Base-by-base conservation (phyloP, 2,329 filamentous ascomycete species). In the Coleophoma cylindrospora region DNA sequence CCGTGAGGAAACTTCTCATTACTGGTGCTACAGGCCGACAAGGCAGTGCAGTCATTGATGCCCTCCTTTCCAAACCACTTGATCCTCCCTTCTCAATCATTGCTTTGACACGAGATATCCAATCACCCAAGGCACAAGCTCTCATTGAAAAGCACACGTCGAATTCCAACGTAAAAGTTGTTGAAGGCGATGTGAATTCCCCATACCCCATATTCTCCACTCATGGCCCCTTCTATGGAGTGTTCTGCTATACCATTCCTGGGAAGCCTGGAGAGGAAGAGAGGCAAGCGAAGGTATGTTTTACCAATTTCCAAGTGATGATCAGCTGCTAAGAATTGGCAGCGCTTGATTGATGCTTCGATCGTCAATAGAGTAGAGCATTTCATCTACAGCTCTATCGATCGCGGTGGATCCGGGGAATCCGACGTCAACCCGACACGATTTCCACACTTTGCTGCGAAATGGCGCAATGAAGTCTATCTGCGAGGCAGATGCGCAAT, bases 361-460 rank as follows among this genome's bases (percentile, higher is more conserved):
- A 84, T 58, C 72, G 74, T 40, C 62, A 75, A 41, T 70, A 72
- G 69, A 17, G 78, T 86, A 37, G 68, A 73, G 50, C 75, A 81
- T 60, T 84, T 87, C 57, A 75, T 87, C 34, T 86, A 84, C 66
- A 76, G 73, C 32, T 80, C 75, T 44, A 80, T 85, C 17, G 84
- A 87, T 53, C 79, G 83, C 36, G 80, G 81, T 45, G 81, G 82
- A 43, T 14, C 40, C 8, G 62, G 61, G 3, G 72, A 71, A 38
- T 71, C 69, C 51, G 68, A 72, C 41, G 70, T 69, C 9, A 70
- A 70, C 50, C 68, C 73, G 0, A 81, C 79, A 3, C 50, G 65
- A 1, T 68, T 82, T 43, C 75, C 75, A 0, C 78, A 83, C 61
- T 83, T 83, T 63, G 68, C 70, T 43, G 64, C 61, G 51, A 83